A percentile compares a stretch with the other conserved stretches of the same genome.
phyloP scores from a whole-genome alignment of 306 rosid genomes.

The Neltuma alba region DNA sequence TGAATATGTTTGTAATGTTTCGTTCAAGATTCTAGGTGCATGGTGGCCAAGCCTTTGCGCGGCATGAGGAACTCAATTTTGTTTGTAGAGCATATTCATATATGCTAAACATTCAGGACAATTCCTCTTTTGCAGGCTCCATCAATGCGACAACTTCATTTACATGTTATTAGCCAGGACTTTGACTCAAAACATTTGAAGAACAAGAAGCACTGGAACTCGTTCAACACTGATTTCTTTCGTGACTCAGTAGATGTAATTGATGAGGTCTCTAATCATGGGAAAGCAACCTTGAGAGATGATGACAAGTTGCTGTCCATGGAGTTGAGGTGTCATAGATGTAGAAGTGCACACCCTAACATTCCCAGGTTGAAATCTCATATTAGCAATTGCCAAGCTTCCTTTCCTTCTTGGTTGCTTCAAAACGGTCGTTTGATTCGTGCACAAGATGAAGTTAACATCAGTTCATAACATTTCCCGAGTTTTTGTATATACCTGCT shows the following conservation, averaged over 20 bases:
- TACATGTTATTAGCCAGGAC: constrained; percentile 94
- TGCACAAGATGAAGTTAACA: constrained; percentile 35
- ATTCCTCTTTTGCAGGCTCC: constrained; percentile 63
- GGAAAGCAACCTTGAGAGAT: constrained; percentile 60
- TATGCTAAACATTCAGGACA: constrained; percentile 30
- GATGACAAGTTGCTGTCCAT: constrained; percentile 57
- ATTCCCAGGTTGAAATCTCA: constrained; percentile 79
- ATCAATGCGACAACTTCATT: constrained; percentile 90
- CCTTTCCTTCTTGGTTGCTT: constrained; percentile 65
- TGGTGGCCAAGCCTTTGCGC: constrained; percentile 27
- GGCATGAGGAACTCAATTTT: neutral
- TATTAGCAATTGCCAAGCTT: constrained; percentile 56
- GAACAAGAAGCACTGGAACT: constrained; percentile 96
- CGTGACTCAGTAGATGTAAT: constrained; percentile 70
- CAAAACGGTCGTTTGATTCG: constrained; percentile 57
- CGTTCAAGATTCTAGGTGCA: constrained; percentile 11
- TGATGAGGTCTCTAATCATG: constrained; percentile 60
- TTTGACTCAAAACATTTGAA: constrained; percentile 77
- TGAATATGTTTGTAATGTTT: neutral
- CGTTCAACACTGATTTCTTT: constrained; percentile 83
- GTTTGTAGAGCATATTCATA: neutral
- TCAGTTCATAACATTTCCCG: constrained; percentile 22
- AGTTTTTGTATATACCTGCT: constrained; percentile 11
- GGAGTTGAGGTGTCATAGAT: constrained; percentile 90
- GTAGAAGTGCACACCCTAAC: constrained; percentile 92